Evolutionary conservation across 2,329 filamentous ascomycete genomes (phyloP).

Genomic region (Aspergillus piperis): DNA sequence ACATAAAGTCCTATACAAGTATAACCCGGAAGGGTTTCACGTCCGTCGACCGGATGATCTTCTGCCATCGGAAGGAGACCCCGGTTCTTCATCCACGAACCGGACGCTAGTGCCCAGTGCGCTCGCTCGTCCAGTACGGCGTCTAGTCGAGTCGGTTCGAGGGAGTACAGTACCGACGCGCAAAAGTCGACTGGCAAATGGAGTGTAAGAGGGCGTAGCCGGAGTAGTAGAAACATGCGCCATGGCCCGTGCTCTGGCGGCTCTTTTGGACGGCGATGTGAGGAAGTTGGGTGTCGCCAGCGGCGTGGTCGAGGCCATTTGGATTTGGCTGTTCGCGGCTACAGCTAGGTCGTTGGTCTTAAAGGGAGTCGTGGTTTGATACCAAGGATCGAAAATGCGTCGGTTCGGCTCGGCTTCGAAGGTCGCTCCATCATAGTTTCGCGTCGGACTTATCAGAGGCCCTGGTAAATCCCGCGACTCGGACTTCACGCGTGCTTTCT

Average conservation of each 20-base stretch:
- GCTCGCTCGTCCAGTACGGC: slow-evolving; percentile 29
- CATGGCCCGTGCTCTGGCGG: slow-evolving; percentile 44
- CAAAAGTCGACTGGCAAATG: slow-evolving; percentile 45
- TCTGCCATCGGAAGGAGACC: slow-evolving; percentile 43
- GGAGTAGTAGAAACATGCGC: slow-evolving; percentile 49
- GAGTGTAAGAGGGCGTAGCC: slow-evolving; percentile 46
- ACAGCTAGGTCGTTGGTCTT: slow-evolving; percentile 39
- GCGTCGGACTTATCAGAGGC: slow-evolving; percentile 31
- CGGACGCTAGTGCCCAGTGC: slow-evolving; percentile 42
- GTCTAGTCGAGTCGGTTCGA: slow-evolving; percentile 28
- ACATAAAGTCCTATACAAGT: neutral
- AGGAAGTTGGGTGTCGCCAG: slow-evolving; percentile 46
- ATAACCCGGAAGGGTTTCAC: slow-evolving; percentile 11
- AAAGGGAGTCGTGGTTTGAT: slow-evolving; percentile 39
- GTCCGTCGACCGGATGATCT: slow-evolving; percentile 37
- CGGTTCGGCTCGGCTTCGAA: slow-evolving; percentile 20
- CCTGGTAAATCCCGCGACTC: slow-evolving; percentile 34
- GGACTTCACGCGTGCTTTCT: slow-evolving; percentile 41
- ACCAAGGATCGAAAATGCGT: slow-evolving; percentile 40
- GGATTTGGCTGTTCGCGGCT: slow-evolving; percentile 31
- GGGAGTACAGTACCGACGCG: slow-evolving; percentile 26
- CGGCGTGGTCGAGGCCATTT: slow-evolving; percentile 34
- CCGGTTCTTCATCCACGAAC: slow-evolving; percentile 44
- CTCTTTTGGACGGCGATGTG: slow-evolving; percentile 49
- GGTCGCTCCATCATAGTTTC: slow-evolving; percentile 23